Percentiles rank a stretch among this genome's conserved stretches.
Evolutionary conservation across 371 early-diverging fungal genomes (phyloP).

Genomic region (Mortierella polycephala): DNA sequence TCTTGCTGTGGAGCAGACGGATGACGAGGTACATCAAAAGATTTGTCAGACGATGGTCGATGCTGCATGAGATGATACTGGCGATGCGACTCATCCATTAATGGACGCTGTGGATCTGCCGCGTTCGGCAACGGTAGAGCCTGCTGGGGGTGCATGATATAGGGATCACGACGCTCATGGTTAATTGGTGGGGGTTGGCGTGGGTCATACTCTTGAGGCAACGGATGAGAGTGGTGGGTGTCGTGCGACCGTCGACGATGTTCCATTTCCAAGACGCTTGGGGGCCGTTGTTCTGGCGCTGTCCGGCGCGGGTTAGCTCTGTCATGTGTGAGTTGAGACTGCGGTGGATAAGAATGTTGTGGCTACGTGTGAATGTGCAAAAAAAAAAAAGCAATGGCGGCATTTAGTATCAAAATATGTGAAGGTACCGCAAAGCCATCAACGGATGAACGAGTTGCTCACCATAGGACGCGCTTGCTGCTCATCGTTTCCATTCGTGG

Average conservation of each 20-base stretch:
- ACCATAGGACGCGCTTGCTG: constrained; percentile 12
- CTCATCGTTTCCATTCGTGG: constrained; percentile 4
- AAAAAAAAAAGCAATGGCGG: no score
- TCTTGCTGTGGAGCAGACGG: constrained; percentile 11
- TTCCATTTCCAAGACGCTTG: constrained; percentile 5
- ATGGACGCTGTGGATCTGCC: constrained; percentile 1
- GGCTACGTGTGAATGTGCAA: no score
- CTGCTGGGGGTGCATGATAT: constrained; percentile 4
- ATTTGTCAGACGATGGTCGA: neutral
- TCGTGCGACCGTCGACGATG: constrained; percentile 3
- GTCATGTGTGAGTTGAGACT: constrained; percentile 9
- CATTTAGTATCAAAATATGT: neutral
- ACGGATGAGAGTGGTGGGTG: neutral
- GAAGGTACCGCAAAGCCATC: neutral
- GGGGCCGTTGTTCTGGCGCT: constrained; percentile 6
- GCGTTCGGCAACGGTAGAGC: neutral
- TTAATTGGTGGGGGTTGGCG: constrained; percentile 10
- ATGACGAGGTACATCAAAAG: constrained; percentile 4
- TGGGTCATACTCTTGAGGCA: constrained; percentile 14
- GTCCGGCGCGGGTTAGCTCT: constrained; percentile 12
- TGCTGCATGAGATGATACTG: constrained; percentile 8
- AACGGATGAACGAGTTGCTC: neutral
- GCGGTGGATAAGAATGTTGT: constrained; percentile 6
- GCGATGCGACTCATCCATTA: constrained; percentile 7
- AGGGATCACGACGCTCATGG: constrained; percentile 28